Base-by-base conservation (phyloP, 1,284 basidiomycete genomes). In the Trametes pubescens region DNA sequence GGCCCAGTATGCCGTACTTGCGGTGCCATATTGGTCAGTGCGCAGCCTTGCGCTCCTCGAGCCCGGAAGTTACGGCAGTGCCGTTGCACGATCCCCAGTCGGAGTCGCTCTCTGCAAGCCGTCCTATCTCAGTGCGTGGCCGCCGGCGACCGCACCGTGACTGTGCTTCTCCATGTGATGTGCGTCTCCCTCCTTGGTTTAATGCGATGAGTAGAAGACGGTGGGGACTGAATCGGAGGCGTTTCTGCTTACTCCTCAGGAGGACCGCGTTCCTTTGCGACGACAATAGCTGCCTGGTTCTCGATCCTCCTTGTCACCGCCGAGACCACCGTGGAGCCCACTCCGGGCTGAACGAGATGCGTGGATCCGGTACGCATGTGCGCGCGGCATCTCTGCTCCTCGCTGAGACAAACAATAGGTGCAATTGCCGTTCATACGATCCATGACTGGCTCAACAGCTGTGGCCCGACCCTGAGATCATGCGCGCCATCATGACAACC, bases 41-140 rank as follows among this genome's bases (percentile, higher is more conserved):
- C 58, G 58, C 51, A 53, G 43, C 35, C 51, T 51, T 26, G 51
- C 49, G 40, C 47, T 13, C 10, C 14, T 21, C 24, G 14, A 37
- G 29, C 38, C 32, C 51, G 21, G 34, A 46, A 9, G 37, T 60
- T 60, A 60, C 58, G 58, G 58, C 58, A 60, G 29, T 48, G 51
- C 58, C 51, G 51, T 54, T 54, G 43, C 35, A 29, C 52, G 37
- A 40, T 14, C 16, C 13, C 52, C 14, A 26, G 22, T n/a, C 22
- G 24, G 37, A 24, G 32, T 29, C n/a, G 37, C 14, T 24, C 35
- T 14, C 18, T 18, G 51, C 14, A 7, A 18, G 40, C 59, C 59
- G 52, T 38, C 18, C 43, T 61, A 61, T 55, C 59, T 21, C 47
- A 61, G 51, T 22, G 26, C 4, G 52, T 49, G 44, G 59, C 58